Conservation (phyloP, 2,329 filamentous ascomycete species). For the Sporothrix mexicana region DNA sequence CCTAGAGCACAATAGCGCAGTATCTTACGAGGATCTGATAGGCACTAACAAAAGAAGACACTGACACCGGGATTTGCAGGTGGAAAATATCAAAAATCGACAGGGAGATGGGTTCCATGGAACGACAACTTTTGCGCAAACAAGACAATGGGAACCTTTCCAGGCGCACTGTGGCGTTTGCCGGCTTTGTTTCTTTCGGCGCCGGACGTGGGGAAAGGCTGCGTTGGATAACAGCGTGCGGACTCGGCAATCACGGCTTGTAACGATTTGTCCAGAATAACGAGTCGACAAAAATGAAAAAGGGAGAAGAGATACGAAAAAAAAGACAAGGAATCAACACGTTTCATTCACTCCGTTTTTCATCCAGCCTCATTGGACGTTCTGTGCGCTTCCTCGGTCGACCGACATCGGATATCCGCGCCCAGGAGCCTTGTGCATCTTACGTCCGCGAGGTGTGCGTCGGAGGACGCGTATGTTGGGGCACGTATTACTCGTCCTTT, state of each 20-base stretch:
- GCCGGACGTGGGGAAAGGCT: neutral
- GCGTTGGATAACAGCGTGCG: neutral
- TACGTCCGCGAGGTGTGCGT: neutral
- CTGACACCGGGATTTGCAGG: conserved; percentile 9
- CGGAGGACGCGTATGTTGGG: neutral
- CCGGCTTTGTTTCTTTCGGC: neutral
- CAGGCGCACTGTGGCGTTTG: conserved; percentile 4
- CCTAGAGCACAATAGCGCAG: neutral
- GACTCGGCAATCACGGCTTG: neutral
- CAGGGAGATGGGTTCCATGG: neutral
- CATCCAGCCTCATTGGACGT: neutral
- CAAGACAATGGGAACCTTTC: neutral
- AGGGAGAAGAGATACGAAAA: neutral
- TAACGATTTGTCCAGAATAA: neutral
- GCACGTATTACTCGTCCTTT: neutral
- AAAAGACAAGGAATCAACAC: too few species aligned
- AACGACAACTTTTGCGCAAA: neutral
- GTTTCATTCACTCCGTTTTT: neutral
- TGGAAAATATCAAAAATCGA: conserved; percentile 7
- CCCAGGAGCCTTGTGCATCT: neutral
- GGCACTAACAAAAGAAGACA: neutral
- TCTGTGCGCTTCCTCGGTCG: neutral
- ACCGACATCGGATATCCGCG: conserved; percentile 15
- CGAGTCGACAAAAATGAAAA: too few species aligned
- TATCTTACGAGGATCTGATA: neutral